Evolutionary conservation across 495 filamentous ascomycete genomes (phyloP), one percentile per base, ranked within the genome.

Genomic region (Polyplosphaeria fusca): DNA sequence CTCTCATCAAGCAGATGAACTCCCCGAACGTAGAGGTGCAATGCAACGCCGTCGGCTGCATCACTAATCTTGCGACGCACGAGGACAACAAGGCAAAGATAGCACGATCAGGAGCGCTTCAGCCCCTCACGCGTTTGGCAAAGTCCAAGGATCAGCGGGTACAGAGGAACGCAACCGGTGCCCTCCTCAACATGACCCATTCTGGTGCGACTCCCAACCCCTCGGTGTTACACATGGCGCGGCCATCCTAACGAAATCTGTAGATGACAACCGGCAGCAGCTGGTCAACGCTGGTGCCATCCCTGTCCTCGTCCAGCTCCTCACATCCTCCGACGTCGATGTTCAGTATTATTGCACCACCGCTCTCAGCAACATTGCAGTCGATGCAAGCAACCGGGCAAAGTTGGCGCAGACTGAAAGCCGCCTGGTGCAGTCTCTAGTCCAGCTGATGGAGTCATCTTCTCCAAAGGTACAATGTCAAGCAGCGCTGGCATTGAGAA

Each of bases 271-370:
- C 69, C 84, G 93, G 51, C 90, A 96, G 74, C 90, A 97, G 71
- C 83, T 98, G 24, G 93, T 98, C 44, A 92, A 93, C 55, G 94
- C 93, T 43, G 91, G 91, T 47, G 94, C 93, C 9, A 96, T 98
- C 58, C 94, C 93, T 3, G 93, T 97, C 7, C 82, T 98, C 13
- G 93, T 98, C 45, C 90, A 95, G 61, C 80, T 98, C 22, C 81
- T 98, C 28, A 90, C 87, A 13, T 96, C 92, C 30, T 71, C 84
- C 19, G 93, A 98, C 68, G 89, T 96, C 50, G 93, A 98, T 68
- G 93, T 98, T 14, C 93, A 98, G 75, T 98, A 98, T 73, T 98
- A 98, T 73, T 98, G 93, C 76, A 98, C 93, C 28, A 98, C 93
- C 1, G 93, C 93, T 13, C 82, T 98, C 45, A 96, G 91, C 79